phyloP scores from a whole-genome alignment of 345 rosid genomes.

The Lenwebbia sp. region DNA sequence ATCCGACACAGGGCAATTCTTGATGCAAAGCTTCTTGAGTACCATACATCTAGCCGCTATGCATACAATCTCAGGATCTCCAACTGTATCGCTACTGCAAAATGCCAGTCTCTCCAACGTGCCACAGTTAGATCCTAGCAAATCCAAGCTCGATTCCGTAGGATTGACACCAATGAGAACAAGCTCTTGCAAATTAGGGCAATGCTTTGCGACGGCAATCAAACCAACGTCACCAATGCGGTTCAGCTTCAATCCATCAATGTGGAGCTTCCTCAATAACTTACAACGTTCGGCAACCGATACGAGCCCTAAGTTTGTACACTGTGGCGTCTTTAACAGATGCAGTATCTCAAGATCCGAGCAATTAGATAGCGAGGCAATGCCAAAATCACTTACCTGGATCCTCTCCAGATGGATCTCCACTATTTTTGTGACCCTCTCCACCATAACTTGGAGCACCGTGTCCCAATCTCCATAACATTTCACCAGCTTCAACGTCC shows the following conservation, averaged over 20 bases:
- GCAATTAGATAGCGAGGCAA: constrained; percentile 44
- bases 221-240: constrained; percentile 63
- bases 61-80: constrained; percentile 51
- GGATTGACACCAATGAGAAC: constrained; percentile 69
- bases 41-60: constrained; percentile 56
- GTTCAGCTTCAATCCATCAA: constrained; percentile 66
- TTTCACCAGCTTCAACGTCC: constrained; percentile 60
- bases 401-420: constrained; percentile 71
- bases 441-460: constrained; percentile 32
- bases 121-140: constrained; percentile 47
- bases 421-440: constrained; percentile 28
- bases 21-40: constrained; percentile 66
- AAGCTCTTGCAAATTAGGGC: constrained; percentile 59
- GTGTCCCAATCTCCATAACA: constrained; percentile 83
- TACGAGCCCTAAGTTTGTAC: constrained; percentile 47
- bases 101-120: constrained; percentile 61
- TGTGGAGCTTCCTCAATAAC: constrained; percentile 60
- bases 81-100: constrained; percentile 69
- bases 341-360: constrained; percentile 57
- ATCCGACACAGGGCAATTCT: constrained; percentile 55
- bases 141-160: constrained; percentile 44
- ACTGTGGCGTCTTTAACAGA: constrained; percentile 61
- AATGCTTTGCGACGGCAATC: constrained; percentile 38
- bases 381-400: constrained; percentile 54
- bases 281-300: constrained; percentile 46